Evolutionary conservation across 78 protist species (phyloP).

Genomic region (Dictyostelium firmibasis): DNA sequence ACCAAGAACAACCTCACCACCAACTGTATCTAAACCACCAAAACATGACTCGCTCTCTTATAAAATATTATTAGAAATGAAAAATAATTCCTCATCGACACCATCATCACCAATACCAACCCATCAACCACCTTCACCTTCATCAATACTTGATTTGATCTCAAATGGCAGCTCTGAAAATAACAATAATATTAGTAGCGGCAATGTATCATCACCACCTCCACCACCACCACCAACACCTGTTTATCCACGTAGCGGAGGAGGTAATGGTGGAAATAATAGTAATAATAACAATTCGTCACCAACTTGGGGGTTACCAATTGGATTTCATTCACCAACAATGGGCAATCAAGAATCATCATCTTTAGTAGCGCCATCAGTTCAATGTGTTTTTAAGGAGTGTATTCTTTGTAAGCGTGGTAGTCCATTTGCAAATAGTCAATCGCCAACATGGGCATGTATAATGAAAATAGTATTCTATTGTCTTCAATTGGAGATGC

Average conservation of each 20-base stretch:
- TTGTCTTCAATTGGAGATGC: conserved; percentile 39
- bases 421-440: conserved; percentile 48
- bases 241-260: neutral
- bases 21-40: neutral
- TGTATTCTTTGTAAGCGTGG: conserved; percentile 66
- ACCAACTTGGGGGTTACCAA: neutral
- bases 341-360: neutral
- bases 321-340: neutral
- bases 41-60: conserved; percentile 44
- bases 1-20: neutral
- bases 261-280: too few species aligned
- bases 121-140: conserved; percentile 43
- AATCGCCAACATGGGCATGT: conserved; percentile 67
- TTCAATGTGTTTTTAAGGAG: conserved; percentile 44
- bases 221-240: conserved; percentile 4
- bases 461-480: conserved; percentile 68
- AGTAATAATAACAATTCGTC: neutral
- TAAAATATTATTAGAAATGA: conserved; percentile 58
- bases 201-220: neutral
- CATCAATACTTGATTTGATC: neutral
- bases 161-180: neutral
- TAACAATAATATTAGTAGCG: neutral
- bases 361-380: too few species aligned
- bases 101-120: conserved; percentile 56
- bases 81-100: conserved; percentile 33